phyloP scores from a whole-genome alignment of 106 monocot species.

The Dioscorea alata region DNA sequence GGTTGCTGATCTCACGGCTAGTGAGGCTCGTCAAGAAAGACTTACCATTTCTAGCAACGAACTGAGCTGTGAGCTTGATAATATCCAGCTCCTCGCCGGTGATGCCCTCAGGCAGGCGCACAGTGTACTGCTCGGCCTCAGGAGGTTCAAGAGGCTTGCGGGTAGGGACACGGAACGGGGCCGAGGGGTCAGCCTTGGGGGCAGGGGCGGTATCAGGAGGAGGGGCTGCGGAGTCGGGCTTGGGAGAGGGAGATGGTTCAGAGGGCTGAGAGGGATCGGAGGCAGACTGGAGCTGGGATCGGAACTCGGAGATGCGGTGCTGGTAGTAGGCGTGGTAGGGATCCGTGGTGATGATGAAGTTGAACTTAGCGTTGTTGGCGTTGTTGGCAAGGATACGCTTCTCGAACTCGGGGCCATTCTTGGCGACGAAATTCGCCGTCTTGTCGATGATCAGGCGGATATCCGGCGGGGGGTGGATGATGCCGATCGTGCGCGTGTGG shows the following conservation, averaged over 20 bases:
- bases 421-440: conserved; percentile 81
- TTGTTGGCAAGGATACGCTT: conserved; percentile 72
- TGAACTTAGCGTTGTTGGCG: conserved; percentile 80
- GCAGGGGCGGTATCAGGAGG: conserved; percentile 6
- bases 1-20: conserved; percentile 56
- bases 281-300: conserved; percentile 30
- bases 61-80: conserved; percentile 94
- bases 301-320: conserved; percentile 61
- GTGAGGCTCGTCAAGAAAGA: conserved; percentile 59
- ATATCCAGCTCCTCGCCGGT: conserved; percentile 95
- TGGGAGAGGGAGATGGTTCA: neutral
- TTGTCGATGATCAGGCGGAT: conserved; percentile 91
- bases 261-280: conserved; percentile 10
- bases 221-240: neutral
- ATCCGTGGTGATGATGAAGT: conserved; percentile 70
- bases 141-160: conserved; percentile 75
- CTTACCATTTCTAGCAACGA: conserved; percentile 88
- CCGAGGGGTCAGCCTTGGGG: conserved; percentile 29
- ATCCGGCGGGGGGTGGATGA: conserved; percentile 96
- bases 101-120: conserved; percentile 83
- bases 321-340: conserved; percentile 97
- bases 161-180: conserved; percentile 44
- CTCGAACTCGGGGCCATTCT: conserved; percentile 96
- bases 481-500: conserved; percentile 82
- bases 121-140: conserved; percentile 82